phyloP scores from a whole-genome alignment of 306 rosid genomes.

The Fragaria iinumae region DNA sequence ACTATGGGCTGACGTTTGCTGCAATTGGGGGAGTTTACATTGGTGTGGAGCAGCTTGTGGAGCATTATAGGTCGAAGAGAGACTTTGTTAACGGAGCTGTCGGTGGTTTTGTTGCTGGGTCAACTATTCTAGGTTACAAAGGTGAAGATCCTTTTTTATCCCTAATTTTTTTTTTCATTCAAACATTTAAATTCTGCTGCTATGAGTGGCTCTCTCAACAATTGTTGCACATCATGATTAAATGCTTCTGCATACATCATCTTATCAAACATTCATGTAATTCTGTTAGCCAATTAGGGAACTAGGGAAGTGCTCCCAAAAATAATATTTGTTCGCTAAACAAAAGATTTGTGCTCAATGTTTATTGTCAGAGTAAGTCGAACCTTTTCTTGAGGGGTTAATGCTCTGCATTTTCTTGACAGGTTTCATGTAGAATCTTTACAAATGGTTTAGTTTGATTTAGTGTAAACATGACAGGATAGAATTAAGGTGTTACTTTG shows the following conservation, averaged over 20 bases:
- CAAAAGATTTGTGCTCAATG: not conserved
- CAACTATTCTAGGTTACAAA: conserved; percentile 82
- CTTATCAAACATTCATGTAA: not conserved
- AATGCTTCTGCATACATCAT: not conserved
- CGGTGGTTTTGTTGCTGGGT: conserved; percentile 95
- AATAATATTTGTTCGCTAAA: not conserved
- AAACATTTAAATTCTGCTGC: not conserved
- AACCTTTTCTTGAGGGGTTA: not conserved
- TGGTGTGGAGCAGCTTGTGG: conserved; percentile 84
- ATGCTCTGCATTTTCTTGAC: not conserved
- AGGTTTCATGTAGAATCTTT: not conserved
- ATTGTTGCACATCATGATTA: not conserved
- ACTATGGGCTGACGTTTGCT: conserved; percentile 81
- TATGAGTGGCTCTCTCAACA: not conserved
- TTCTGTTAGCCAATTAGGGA: not conserved
- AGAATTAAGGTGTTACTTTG: not conserved
- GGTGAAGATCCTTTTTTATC: conserved; percentile 44
- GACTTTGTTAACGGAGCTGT: conserved; percentile 93
- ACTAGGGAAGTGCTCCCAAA: not conserved
- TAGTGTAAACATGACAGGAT: not conserved
- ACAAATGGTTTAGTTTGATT: not conserved
- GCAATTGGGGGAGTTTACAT: conserved; percentile 96
- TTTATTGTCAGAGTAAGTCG: not conserved
- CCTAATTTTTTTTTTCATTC: not conserved
- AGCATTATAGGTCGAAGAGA: conserved; percentile 78